Conservation (phyloP, 768 basidiomycete species). For the Termitomyces sp. region DNA sequence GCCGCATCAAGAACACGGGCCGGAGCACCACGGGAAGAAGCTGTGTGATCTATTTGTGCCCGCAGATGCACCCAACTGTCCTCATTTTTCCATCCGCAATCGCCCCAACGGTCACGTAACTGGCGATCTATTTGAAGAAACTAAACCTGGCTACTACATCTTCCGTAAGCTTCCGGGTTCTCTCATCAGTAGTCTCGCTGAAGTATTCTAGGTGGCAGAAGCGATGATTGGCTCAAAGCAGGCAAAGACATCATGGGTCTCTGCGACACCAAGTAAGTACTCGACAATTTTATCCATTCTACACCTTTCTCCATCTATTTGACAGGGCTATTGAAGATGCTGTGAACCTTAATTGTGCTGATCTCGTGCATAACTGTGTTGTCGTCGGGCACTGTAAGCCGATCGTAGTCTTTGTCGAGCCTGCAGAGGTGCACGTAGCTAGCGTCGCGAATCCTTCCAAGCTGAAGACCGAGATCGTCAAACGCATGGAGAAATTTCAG, state of each 20-base stretch:
- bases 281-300: neutral
- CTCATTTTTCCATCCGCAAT: constrained; percentile 8
- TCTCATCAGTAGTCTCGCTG: neutral
- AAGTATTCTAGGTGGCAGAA: constrained; percentile 6
- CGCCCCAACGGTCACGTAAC: constrained; percentile 11
- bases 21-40: neutral
- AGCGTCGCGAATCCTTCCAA: neutral
- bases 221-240: constrained; percentile 13
- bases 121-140: constrained; percentile 13
- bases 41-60: constrained; percentile 8
- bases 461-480: neutral
- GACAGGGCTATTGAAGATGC: constrained; percentile 10
- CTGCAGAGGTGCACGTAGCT: neutral
- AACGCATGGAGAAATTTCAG: neutral
- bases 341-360: neutral
- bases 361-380: constrained; percentile 9
- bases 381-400: constrained; percentile 11
- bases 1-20: neutral
- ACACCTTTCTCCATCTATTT: neutral
- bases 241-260: constrained; percentile 4
- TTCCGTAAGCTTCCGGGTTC: constrained; percentile 5
- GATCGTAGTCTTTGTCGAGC: constrained; percentile 10
- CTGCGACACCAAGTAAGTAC: constrained; percentile 9
- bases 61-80: constrained; percentile 10
- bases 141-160: constrained; percentile 1